Conservation (phyloP, 2,329 filamentous ascomycete species). For the Penicillium hordei region DNA sequence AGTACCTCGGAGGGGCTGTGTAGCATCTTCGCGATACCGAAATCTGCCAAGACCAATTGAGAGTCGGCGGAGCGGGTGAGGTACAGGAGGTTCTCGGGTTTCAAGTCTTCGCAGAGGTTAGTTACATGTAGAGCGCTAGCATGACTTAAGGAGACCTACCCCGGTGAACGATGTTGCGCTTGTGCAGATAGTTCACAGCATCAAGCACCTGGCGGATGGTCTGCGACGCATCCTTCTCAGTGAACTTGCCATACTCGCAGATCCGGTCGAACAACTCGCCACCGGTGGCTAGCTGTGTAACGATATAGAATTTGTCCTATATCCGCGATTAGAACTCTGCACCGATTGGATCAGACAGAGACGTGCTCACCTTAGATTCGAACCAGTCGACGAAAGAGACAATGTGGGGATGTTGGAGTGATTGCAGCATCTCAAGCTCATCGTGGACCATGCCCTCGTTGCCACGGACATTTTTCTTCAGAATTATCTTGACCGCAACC, state of each 20-base stretch:
- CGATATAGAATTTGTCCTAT: conserved; percentile 99
- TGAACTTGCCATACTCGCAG: conserved; percentile 96
- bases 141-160: conserved; percentile 53
- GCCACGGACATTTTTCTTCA: conserved; percentile 98
- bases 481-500: conserved; percentile 96
- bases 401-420: conserved; percentile 89
- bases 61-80: conserved; percentile 75
- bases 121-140: background rate
- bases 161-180: conserved; percentile 93
- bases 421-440: conserved; percentile 89
- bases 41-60: conserved; percentile 89
- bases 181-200: conserved; percentile 91
- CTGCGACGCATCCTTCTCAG: conserved; percentile 94
- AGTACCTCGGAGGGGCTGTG: conserved; percentile 87
- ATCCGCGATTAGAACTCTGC: background rate
- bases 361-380: conserved; percentile 75
- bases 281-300: conserved; percentile 91
- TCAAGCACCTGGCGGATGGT: conserved; percentile 92
- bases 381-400: conserved; percentile 99
- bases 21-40: conserved; percentile 97
- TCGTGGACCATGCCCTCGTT: conserved; percentile 99
- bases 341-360: background rate
- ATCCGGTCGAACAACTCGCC: conserved; percentile 98
- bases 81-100: conserved; percentile 96
- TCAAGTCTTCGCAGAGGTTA: conserved; percentile 67